phyloP scores from a whole-genome alignment of 2,329 filamentous ascomycete species.

The Alternaria gaisen region DNA sequence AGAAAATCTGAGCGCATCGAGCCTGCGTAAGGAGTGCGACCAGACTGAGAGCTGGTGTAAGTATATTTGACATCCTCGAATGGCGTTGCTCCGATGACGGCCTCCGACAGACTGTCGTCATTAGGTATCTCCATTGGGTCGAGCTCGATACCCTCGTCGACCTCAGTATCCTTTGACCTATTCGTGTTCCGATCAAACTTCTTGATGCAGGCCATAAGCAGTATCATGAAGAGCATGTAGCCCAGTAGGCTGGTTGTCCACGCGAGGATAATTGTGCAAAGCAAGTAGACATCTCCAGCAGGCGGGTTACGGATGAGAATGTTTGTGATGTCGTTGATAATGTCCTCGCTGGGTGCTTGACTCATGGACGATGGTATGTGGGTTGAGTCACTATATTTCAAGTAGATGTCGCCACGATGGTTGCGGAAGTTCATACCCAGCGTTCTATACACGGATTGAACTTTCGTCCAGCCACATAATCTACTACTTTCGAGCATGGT shows the following conservation, averaged over 20 bases:
- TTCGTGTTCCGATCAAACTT: neutral
- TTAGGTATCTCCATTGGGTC: neutral
- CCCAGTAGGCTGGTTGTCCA: slow-evolving; percentile 1
- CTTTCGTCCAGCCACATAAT: slow-evolving; percentile 17
- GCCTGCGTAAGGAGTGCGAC: neutral
- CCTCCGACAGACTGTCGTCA: neutral
- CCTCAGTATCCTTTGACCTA: neutral
- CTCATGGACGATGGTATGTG: neutral
- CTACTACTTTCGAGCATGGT: neutral
- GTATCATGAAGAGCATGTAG: neutral
- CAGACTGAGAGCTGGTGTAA: neutral
- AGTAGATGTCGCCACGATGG: slow-evolving; percentile 21
- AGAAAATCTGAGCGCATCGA: neutral
- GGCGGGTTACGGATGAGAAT: neutral
- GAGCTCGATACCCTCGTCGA: slow-evolving; percentile 1
- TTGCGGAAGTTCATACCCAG: neutral
- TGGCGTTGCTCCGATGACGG: neutral
- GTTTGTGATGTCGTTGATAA: neutral
- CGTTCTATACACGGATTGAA: neutral
- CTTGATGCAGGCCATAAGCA: slow-evolving; percentile 3
- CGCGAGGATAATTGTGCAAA: neutral
- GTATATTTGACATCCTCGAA: neutral
- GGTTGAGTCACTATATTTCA: slow-evolving; percentile 3
- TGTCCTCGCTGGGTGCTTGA: neutral
- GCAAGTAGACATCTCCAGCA: neutral